Evolutionary conservation across 1,139 yeast species (phyloP).

Genomic region (Arxiozyma telluris): DNA sequence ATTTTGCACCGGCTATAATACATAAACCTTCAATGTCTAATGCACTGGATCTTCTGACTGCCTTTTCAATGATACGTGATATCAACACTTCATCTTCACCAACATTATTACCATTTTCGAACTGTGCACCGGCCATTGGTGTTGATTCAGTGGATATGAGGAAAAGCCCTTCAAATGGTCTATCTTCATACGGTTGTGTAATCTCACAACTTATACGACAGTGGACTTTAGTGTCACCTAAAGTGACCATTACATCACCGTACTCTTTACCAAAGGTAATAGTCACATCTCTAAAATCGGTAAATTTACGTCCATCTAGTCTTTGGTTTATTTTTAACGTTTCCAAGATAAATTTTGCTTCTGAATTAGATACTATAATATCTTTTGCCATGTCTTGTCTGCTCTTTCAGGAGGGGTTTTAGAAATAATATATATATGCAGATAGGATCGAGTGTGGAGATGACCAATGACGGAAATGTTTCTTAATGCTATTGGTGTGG

Average conservation of each 20-base stretch:
- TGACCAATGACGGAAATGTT: too few species aligned
- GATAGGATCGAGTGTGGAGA: too few species aligned
- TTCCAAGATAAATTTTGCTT: slow-evolving; percentile 51
- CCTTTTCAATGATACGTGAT: slow-evolving; percentile 78
- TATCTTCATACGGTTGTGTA: slow-evolving; percentile 75
- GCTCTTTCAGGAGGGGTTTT: neutral
- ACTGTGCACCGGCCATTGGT: slow-evolving; percentile 81
- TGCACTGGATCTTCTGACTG: slow-evolving; percentile 82
- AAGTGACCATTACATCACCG: slow-evolving; percentile 70
- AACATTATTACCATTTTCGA: slow-evolving; percentile 58
- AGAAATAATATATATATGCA: too few species aligned
- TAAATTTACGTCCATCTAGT: slow-evolving; percentile 57
- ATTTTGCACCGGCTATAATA: slow-evolving; percentile 81
- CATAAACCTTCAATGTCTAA: slow-evolving; percentile 84
- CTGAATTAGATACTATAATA: slow-evolving; percentile 58
- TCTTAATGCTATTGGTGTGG: too few species aligned
- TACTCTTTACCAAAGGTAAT: slow-evolving; percentile 59
- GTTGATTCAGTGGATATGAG: slow-evolving; percentile 76
- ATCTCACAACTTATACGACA: slow-evolving; percentile 75
- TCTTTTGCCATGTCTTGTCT: slow-evolving; percentile 41
- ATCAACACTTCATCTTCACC: slow-evolving; percentile 73
- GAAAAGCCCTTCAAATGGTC: slow-evolving; percentile 91
- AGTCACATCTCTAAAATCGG: slow-evolving; percentile 54
- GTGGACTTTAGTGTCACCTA: slow-evolving; percentile 69
- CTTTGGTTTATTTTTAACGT: slow-evolving; percentile 57